Percentiles rank a stretch among this genome's conserved stretches.
These are phyloP conservation scores for Dalbergia cochinchinensis DNA, from an alignment of 306 rosid species.

Conservation along the genomic window DNA sequence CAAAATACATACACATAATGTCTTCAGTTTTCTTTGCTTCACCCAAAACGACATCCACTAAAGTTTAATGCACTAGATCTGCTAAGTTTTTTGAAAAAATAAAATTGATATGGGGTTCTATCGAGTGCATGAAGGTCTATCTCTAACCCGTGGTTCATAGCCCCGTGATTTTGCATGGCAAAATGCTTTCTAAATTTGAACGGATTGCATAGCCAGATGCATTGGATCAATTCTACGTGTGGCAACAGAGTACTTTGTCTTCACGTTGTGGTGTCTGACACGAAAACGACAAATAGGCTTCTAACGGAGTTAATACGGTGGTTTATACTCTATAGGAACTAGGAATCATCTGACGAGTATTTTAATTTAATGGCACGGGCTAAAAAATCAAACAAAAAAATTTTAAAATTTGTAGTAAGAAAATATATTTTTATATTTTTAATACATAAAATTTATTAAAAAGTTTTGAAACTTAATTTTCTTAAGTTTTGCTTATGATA, in stretches of 20 bases:
- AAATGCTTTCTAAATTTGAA: neutral
- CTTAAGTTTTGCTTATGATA: too few relatives aligned
- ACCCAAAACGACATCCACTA: conserved; percentile 51
- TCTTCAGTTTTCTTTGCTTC: neutral
- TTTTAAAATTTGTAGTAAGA: too few relatives aligned
- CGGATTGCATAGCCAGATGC: neutral
- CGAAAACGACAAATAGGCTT: conserved; percentile 61
- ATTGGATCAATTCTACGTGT: neutral
- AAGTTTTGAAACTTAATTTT: too few relatives aligned
- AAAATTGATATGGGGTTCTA: neutral
- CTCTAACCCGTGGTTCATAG: neutral
- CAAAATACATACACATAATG: conserved; percentile 36
- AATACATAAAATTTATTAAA: too few relatives aligned
- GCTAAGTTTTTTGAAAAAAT: neutral
- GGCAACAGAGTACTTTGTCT: neutral
- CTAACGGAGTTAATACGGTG: neutral
- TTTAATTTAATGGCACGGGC: too few relatives aligned
- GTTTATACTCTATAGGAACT: too few relatives aligned
- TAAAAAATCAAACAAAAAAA: too few relatives aligned
- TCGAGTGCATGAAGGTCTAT: neutral
- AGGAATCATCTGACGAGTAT: too few relatives aligned
- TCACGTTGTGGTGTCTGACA: conserved; percentile 50
- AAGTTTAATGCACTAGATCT: conserved; percentile 48
- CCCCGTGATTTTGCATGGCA: neutral
- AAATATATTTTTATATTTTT: too few relatives aligned